phyloP scores from a whole-genome alignment of 129 eudicot species.

The Lactuca saligna region DNA sequence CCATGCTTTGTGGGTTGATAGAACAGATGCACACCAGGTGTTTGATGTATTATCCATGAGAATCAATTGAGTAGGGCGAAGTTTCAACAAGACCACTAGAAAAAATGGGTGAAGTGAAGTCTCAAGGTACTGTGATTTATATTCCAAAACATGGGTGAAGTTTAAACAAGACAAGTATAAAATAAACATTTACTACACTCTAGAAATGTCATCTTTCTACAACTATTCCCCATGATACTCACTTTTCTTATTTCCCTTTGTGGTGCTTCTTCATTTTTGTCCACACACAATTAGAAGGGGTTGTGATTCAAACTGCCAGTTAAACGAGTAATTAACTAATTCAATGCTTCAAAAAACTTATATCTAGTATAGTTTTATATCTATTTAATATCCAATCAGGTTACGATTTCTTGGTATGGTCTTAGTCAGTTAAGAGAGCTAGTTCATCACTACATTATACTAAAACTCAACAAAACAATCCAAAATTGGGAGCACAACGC shows the following conservation, averaged over 20 bases:
- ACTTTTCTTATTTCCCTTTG: slow-evolving; percentile 71
- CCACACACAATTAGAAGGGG: slow-evolving; percentile 73
- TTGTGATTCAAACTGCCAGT: slow-evolving; percentile 31
- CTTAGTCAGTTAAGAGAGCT: slow-evolving; percentile 81
- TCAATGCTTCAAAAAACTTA: not conserved
- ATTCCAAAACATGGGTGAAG: slow-evolving; percentile 28
- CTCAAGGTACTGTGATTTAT: not conserved
- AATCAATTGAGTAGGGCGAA: not conserved
- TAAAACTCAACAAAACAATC: slow-evolving; percentile 34
- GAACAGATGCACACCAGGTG: slow-evolving; percentile 20
- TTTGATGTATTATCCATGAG: slow-evolving; percentile 13
- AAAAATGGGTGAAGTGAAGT: too few relatives aligned
- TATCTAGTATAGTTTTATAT: not conserved
- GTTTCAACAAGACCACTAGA: too few relatives aligned
- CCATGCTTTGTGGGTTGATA: too few relatives aligned
- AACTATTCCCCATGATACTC: slow-evolving; percentile 79
- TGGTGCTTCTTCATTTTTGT: slow-evolving; percentile 71
- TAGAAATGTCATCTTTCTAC: slow-evolving; percentile 74
- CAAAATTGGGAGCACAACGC: slow-evolving; percentile 22
- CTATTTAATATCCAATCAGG: slow-evolving; percentile 33
- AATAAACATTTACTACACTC: slow-evolving; percentile 46
- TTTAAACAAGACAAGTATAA: slow-evolving; percentile 17
- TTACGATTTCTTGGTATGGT: slow-evolving; percentile 90
- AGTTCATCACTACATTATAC: slow-evolving; percentile 34
- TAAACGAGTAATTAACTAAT: slow-evolving; percentile 57